Conservation (phyloP, 768 basidiomycete genomes). For the Hydnomerulius pinastri region DNA sequence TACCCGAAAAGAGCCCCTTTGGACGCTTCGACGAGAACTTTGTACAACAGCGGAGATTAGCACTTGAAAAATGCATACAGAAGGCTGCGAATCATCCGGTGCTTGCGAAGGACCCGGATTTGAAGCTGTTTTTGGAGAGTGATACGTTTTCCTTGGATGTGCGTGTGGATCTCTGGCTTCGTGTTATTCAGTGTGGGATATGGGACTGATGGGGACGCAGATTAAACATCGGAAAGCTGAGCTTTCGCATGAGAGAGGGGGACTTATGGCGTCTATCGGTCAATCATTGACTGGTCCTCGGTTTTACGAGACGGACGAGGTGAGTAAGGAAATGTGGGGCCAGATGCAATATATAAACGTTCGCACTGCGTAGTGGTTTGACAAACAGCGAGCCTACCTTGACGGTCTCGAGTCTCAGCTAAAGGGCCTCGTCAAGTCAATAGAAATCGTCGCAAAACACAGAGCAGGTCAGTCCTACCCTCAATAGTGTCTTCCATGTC, state of each 20-base stretch:
- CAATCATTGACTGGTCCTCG: constrained; percentile 76
- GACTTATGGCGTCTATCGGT: constrained; percentile 82
- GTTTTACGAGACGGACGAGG: constrained; percentile 89
- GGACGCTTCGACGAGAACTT: constrained; percentile 94
- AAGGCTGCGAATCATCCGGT: constrained; percentile 94
- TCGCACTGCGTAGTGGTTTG: constrained; percentile 78
- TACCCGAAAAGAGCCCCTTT: constrained; percentile 92
- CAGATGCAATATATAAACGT: not conserved
- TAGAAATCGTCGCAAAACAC: constrained; percentile 83
- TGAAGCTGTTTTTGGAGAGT: constrained; percentile 90
- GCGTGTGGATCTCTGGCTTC: constrained; percentile 35
- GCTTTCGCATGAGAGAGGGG: constrained; percentile 73
- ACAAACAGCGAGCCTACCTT: constrained; percentile 79
- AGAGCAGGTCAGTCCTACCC: constrained; percentile 57
- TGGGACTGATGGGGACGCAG: constrained; percentile 38
- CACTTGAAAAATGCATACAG: constrained; percentile 86
- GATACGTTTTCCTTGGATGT: constrained; percentile 92
- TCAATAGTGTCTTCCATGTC: not conserved
- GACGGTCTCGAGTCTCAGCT: constrained; percentile 91
- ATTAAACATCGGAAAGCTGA: constrained; percentile 88
- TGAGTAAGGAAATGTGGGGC: constrained; percentile 26
- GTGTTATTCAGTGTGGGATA: not conserved
- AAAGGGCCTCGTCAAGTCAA: constrained; percentile 81
- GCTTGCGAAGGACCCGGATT: constrained; percentile 81
- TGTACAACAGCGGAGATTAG: constrained; percentile 80